phyloP scores from a whole-genome alignment of 345 rosid genomes.

The Eucalyptus guilfoylei region DNA sequence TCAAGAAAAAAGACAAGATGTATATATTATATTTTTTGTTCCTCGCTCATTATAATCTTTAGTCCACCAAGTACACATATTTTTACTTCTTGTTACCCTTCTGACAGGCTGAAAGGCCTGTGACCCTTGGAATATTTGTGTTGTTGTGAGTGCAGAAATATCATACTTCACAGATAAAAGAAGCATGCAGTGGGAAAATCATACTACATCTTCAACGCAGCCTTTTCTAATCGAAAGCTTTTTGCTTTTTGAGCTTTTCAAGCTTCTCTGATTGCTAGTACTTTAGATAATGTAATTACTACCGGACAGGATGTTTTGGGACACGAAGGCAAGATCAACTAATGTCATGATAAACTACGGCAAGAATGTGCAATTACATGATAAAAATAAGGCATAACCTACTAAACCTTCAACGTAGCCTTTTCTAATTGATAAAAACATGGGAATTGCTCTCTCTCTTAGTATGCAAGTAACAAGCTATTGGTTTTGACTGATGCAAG shows the following conservation, averaged over 20 bases:
- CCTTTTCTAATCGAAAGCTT: neutral
- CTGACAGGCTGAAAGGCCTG: neutral
- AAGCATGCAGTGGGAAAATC: neutral
- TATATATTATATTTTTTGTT: neutral
- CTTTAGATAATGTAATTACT: neutral
- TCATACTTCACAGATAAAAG: neutral
- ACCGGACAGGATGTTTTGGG: neutral
- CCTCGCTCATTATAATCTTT: neutral
- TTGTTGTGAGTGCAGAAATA: neutral
- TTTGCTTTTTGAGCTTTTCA: neutral
- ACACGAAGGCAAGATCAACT: neutral
- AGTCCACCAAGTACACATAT: neutral
- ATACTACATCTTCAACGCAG: neutral
- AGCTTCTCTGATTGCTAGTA: neutral
- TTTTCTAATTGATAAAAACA: neutral
- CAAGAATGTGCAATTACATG: neutral
- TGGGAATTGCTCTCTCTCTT: neutral
- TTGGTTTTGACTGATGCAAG: neutral
- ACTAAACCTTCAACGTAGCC: neutral
- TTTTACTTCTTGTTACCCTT: neutral
- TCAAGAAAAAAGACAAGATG: neutral
- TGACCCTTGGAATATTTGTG: neutral
- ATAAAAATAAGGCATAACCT: neutral
- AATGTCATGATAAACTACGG: neutral
- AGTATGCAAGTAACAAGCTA: neutral